These are phyloP conservation scores for Globisporangium abappressorium DNA, from an alignment of 352 stramenopile species.

Conservation along the genomic window DNA sequence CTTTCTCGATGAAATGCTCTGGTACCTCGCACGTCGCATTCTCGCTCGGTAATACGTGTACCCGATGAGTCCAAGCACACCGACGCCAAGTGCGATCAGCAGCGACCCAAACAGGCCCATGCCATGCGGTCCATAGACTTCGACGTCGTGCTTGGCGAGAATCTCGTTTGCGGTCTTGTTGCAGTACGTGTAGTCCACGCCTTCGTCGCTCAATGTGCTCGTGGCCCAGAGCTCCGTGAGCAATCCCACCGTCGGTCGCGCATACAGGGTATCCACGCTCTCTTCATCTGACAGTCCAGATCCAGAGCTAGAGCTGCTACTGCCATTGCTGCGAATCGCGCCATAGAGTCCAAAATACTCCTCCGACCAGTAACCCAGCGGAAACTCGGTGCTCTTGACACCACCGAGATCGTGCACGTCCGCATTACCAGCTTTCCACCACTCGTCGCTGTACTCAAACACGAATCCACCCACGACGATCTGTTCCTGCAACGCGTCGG, in stretches of 20 bases:
- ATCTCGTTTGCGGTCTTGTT: slow-evolving; percentile 6
- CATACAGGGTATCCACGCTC: slow-evolving; percentile 32
- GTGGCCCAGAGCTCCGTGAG: slow-evolving; percentile 47
- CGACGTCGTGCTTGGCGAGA: slow-evolving; percentile 9
- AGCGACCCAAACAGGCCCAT: slow-evolving; percentile 22
- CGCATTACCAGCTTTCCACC: slow-evolving; percentile 61
- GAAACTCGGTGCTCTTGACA: slow-evolving; percentile 47
- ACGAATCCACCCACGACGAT: slow-evolving; percentile 63
- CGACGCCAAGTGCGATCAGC: slow-evolving; percentile 4
- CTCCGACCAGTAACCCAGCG: slow-evolving; percentile 58
- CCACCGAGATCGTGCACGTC: slow-evolving; percentile 51
- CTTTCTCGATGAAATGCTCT: slow-evolving; percentile 7
- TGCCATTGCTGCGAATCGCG: slow-evolving; percentile 11
- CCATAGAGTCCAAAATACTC: slow-evolving; percentile 62
- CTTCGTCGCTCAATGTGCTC: slow-evolving; percentile 31
- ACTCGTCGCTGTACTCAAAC: slow-evolving; percentile 79
- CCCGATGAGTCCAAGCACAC: slow-evolving; percentile 15
- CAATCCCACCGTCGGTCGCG: slow-evolving; percentile 49
- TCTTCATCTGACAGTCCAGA: slow-evolving; percentile 6
- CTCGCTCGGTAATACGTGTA: slow-evolving; percentile 17
- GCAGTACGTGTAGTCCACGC: slow-evolving; percentile 35
- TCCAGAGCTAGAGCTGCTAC: background rate
- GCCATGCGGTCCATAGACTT: slow-evolving; percentile 20
- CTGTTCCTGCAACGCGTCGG: slow-evolving; percentile 45
- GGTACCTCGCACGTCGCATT: slow-evolving; percentile 26